Evolutionary conservation across 345 rosid species (phyloP).

Genomic region (Aquilaria malaccensis): DNA sequence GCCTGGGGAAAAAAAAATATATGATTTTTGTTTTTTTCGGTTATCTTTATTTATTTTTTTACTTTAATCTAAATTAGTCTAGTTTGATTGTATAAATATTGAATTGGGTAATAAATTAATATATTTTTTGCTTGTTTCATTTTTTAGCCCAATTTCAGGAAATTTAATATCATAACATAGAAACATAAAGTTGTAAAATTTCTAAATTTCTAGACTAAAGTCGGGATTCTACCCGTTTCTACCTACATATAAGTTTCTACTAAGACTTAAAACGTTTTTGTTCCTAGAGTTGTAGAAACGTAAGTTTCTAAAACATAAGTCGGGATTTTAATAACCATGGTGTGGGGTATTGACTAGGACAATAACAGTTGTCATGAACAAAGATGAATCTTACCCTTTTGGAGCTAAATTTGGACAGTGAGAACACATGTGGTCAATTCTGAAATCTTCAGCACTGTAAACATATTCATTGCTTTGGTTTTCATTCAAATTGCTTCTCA

Average conservation of each 20-base stretch:
- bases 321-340: neutral
- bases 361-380: neutral
- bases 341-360: neutral
- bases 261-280: no score
- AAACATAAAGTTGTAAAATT: no score
- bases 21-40: no score
- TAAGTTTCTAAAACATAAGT: neutral
- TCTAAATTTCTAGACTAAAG: no score
- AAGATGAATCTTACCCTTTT: constrained; percentile 44
- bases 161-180: no score
- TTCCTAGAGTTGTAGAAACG: no score
- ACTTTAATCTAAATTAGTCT: neutral
- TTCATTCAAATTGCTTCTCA: constrained; percentile 13
- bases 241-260: no score
- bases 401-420: constrained; percentile 75
- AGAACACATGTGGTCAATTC: constrained; percentile 77
- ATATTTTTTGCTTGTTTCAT: no score
- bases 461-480: constrained; percentile 17
- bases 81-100: neutral
- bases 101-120: no score
- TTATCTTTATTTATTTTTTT: neutral
- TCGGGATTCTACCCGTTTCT: no score
- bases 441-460: constrained; percentile 43
- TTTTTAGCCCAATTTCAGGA: no score
- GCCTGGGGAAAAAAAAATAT: no score